Evolutionary conservation across 768 basidiomycete species (phyloP).

Genomic region (Naganishia kalamii): DNA sequence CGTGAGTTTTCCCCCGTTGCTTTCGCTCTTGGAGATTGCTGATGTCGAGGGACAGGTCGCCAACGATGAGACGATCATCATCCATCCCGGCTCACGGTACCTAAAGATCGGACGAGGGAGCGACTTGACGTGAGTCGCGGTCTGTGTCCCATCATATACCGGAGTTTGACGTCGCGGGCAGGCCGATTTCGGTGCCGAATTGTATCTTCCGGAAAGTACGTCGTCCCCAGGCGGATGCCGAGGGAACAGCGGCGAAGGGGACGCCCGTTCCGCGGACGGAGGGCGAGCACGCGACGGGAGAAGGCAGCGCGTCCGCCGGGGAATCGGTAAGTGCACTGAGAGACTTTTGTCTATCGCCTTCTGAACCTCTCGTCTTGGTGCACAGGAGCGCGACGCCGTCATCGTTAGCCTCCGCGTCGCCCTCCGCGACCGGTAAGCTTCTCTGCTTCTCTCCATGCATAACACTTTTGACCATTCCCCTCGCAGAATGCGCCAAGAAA

Average conservation of each 20-base stretch:
- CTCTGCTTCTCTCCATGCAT: background rate
- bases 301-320: constrained; percentile 50
- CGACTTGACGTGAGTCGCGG: constrained; percentile 30
- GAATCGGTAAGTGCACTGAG: constrained; percentile 26
- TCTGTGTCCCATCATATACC: background rate
- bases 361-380: background rate
- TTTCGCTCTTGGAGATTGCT: no score
- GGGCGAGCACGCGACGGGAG: constrained; percentile 54
- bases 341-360: background rate
- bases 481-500: constrained; percentile 49
- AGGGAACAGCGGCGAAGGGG: constrained; percentile 26
- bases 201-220: constrained; percentile 41
- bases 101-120: constrained; percentile 47
- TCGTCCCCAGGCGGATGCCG: constrained; percentile 20
- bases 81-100: constrained; percentile 48
- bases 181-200: constrained; percentile 40
- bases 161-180: background rate
- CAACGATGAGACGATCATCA: constrained; percentile 34
- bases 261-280: background rate
- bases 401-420: constrained; percentile 7
- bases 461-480: background rate
- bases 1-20: background rate
- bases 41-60: no score
- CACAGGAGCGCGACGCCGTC: background rate
- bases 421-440: background rate